These are phyloP conservation scores for Geotrichum cucujoidarum DNA, from an alignment of 1,139 yeast genomes.

Conservation along the genomic window DNA sequence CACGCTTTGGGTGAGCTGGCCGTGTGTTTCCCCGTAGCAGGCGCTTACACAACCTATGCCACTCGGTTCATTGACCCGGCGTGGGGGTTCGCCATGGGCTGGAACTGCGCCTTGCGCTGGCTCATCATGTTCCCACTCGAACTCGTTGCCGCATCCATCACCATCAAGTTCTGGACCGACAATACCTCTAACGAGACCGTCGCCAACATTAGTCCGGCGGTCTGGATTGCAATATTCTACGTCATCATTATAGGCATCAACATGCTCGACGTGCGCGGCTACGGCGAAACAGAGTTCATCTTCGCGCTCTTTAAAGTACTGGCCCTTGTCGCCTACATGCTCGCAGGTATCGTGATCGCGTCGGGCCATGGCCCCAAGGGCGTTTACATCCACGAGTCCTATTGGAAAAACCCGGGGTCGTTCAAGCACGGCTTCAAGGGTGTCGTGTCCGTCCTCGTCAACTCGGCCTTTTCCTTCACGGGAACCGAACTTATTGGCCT, in stretches of 20 bases:
- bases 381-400: slow-evolving; percentile 57
- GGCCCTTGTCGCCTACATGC: slow-evolving; percentile 59
- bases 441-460: slow-evolving; percentile 69
- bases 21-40: slow-evolving; percentile 70
- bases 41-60: slow-evolving; percentile 71
- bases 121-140: slow-evolving; percentile 68
- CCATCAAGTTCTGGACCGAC: slow-evolving; percentile 59
- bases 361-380: slow-evolving; percentile 64
- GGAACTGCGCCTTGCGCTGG: slow-evolving; percentile 80
- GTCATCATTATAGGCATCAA: slow-evolving; percentile 50
- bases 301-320: slow-evolving; percentile 55
- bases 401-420: slow-evolving; percentile 63
- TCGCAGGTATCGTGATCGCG: slow-evolving; percentile 54
- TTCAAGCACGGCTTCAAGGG: slow-evolving; percentile 70
- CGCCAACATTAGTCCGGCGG: slow-evolving; percentile 51
- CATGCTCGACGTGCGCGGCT: slow-evolving; percentile 63
- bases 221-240: slow-evolving; percentile 64
- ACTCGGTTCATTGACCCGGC: slow-evolving; percentile 67
- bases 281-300: slow-evolving; percentile 65
- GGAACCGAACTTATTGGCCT: slow-evolving; percentile 79
- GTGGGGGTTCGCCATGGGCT: slow-evolving; percentile 80
- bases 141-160: slow-evolving; percentile 69
- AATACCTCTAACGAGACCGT: not conserved
- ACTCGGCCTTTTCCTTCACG: slow-evolving; percentile 83
- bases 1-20: slow-evolving; percentile 87